A percentile compares a stretch with the other conserved stretches of the same genome.
phyloP scores from a whole-genome alignment of 768 basidiomycete genomes.

The Auricularia heimuer region DNA sequence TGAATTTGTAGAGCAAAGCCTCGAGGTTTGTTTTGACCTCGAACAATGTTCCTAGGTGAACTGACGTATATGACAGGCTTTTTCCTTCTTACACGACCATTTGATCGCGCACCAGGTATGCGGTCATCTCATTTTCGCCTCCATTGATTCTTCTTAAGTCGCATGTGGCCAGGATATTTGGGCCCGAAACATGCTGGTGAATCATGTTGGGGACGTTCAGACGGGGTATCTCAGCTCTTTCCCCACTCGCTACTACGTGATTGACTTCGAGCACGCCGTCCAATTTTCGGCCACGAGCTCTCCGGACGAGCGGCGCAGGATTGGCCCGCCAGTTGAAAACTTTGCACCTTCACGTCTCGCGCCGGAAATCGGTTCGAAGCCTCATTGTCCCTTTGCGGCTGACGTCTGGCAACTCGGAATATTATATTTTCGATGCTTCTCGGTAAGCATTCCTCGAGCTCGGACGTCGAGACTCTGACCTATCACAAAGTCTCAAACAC shows the following conservation, averaged over 20 bases:
- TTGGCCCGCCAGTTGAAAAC: background rate
- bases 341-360: background rate
- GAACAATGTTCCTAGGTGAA: background rate
- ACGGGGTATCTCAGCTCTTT: background rate
- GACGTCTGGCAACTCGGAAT: background rate
- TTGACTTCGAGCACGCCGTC: background rate
- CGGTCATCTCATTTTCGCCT: too few species aligned
- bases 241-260: background rate
- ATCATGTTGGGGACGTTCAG: background rate
- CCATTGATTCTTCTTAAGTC: too few species aligned
- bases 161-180: background rate
- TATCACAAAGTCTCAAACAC: too few species aligned
- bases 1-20: background rate
- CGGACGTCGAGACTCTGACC: too few species aligned
- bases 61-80: background rate
- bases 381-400: background rate
- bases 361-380: background rate
- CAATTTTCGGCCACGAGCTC: background rate
- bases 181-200: background rate
- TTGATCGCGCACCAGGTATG: background rate
- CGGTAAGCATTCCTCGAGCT: background rate
- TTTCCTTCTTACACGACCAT: background rate
- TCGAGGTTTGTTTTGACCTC: background rate
- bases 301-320: background rate
- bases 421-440: background rate